A percentile compares a stretch with the other conserved stretches of the same genome.
Evolutionary conservation across 192 early-diverging fungal genomes (phyloP).

Genomic region (Coemansia sp.): DNA sequence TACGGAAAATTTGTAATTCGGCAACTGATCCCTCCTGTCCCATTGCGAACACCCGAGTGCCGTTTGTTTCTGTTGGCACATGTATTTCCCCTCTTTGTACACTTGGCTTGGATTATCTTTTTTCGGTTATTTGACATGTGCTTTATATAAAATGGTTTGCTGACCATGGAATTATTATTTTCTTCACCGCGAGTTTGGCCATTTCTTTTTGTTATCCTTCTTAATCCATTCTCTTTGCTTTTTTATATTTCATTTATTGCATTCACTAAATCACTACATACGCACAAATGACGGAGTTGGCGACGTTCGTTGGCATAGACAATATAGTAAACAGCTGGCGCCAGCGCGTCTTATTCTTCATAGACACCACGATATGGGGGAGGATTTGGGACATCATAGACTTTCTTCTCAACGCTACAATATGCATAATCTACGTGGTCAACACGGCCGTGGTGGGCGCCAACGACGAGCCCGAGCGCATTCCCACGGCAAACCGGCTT

Average conservation of each 20-base stretch:
- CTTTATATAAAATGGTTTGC: not conserved
- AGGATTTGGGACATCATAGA: slow-evolving; percentile 48
- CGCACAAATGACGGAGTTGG: slow-evolving; percentile 36
- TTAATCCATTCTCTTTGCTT: not conserved
- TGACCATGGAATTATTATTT: not conserved
- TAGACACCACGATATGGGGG: slow-evolving; percentile 50
- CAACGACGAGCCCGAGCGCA: slow-evolving; percentile 24
- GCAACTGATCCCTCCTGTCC: no score
- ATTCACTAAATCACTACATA: not conserved
- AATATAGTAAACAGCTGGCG: slow-evolving; percentile 52
- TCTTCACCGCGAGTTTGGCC: no score
- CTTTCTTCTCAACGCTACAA: slow-evolving; percentile 28
- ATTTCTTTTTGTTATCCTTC: no score
- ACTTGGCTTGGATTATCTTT: not conserved
- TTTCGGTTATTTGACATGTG: not conserved
- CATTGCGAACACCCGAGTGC: not conserved
- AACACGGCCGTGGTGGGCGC: slow-evolving; percentile 40
- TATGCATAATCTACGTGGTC: slow-evolving; percentile 43
- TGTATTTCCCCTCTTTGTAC: not conserved
- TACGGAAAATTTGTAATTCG: no score
- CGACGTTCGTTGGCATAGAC: slow-evolving; percentile 48
- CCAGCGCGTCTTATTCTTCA: slow-evolving; percentile 38
- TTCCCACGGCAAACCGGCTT: slow-evolving; percentile 22
- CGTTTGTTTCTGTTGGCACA: not conserved
- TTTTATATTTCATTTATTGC: not conserved